Base-by-base conservation (phyloP, 192 early-diverging fungal genomes). In the Coemansia sp. region DNA sequence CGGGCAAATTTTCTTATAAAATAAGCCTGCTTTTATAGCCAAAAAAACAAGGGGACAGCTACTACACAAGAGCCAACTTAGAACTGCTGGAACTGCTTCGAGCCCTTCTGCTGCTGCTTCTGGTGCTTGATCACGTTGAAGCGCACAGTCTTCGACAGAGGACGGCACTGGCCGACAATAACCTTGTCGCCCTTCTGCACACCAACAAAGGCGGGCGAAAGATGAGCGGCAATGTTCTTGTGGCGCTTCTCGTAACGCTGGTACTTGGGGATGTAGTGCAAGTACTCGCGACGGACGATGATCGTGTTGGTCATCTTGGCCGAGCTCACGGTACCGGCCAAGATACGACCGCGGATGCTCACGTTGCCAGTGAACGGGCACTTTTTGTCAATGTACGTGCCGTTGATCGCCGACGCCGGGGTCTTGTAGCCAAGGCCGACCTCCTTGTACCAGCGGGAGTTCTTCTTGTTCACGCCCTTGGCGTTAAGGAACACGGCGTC, bases 241-340 rank as follows among this genome's bases (percentile, higher is more conserved):
- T 99, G 97, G 69, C 97, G 89, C 90, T 97, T 99, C 90, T 99
- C 97, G 85, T 96, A 99, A 92, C 97, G 94, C 88, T 97, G 93
- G 93, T 99, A 99, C 88, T 99, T 99, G 83, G 90, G 87, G 78
- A 99, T 89, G 87, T 91, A 99, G 92, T 99, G 97, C 66, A 99
- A 88, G 93, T 99, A 99, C 84, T 99, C 94, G 81, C 97, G 88
- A 75, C 97, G 94, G 80, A 99, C 86, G 81, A 96, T 87, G 82
- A 99, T 88, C 82, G 97, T 99, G 81, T 95, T 88, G 88, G 97
- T 96, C 97, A 99, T 99, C 89, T 97, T 98, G 87, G 84, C 90
- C 69, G 93, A 94, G 64, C 86, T 77, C 60, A 99, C 93, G 62
- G 89, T 86, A 74, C 97, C 97, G 55, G 88, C 90, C 57, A 99